Base-by-base conservation (phyloP, 1,284 basidiomycete genomes). In the Puccinia polysora region DNA sequence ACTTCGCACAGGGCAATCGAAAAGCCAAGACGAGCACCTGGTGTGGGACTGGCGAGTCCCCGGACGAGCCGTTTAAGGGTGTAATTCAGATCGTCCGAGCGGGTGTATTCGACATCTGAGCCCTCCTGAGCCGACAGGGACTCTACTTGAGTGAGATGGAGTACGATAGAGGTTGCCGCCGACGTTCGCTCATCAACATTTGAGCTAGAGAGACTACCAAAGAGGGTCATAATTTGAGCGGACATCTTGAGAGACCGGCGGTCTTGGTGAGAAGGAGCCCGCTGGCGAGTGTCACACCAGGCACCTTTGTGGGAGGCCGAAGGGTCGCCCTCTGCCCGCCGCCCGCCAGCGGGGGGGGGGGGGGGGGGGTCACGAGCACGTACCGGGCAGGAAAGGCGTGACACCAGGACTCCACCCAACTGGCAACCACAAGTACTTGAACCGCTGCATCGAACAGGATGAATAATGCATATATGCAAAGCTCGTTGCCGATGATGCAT, bases 41-140 rank as follows among this genome's bases (percentile, higher is more conserved):
- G 77, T 15, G 79, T 74, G 25, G 79, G 79, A 65, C 77, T 78
- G 10, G 79, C 79, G n/a, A 80, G 74, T 25, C 79, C 79, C 34
- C 78, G 76, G n/a, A 79, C 72, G 53, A 80, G 74, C n/a, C 79
- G 70, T 20, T 76, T 76, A n/a, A 80, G 67, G 8, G 78, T 75
- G 70, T 80, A 80, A 72, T 75, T 75, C 23, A 79, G 74, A 30
- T 80, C 79, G 10, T 2, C 28, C 23, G 62, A 65, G 10, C 43
- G 45, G n/a, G 6, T 38, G 12, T 5, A 4, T 34, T 23, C 7
- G 32, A 30, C 20, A 49, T 36, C 30, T 20, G 18, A n/a, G 10
- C 32, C 52, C 5, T 30, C 20, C 15, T 15, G 43, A 23, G 28
- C 25, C 2, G 2, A 2, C 7, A 12, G 3, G 10, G 40, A 15